A percentile compares a stretch with the other conserved stretches of the same genome.
Conservation (phyloP, 1,139 yeast species). For the Arxiozyma telluris region DNA sequence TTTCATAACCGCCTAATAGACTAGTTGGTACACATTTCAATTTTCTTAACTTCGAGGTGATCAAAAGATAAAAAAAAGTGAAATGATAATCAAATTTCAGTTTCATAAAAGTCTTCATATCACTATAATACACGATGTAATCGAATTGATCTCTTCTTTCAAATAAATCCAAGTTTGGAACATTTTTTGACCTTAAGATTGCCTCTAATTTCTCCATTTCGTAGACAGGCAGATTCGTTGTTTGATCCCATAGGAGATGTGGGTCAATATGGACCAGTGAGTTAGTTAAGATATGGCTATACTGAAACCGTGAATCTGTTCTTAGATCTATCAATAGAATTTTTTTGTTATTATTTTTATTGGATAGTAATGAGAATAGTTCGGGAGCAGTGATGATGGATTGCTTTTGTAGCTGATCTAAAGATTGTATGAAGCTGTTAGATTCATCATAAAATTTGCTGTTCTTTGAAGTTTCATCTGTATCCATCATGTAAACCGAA, state of each 20-base stretch:
- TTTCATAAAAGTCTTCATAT: conserved; percentile 31
- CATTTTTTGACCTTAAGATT: conserved; percentile 23
- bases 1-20: conserved; percentile 29
- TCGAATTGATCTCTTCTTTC: conserved; percentile 42
- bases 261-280: conserved; percentile 58
- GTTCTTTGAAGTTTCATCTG: conserved; percentile 20
- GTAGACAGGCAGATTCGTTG: conserved; percentile 23
- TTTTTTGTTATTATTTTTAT: conserved; percentile 14
- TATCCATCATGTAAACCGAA: conserved; percentile 29
- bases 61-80: conserved; percentile 22
- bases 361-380: conserved; percentile 22
- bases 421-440: conserved; percentile 15
- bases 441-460: conserved; percentile 12
- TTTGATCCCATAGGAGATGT: conserved; percentile 27
- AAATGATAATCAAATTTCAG: conserved; percentile 30
- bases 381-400: conserved; percentile 28
- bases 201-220: conserved; percentile 37
- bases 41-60: conserved; percentile 14
- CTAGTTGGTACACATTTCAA: conserved; percentile 22
- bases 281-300: conserved; percentile 44
- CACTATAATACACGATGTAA: conserved; percentile 46
- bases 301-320: conserved; percentile 38
- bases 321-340: conserved; percentile 50
- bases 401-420: conserved; percentile 24
- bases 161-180: conserved; percentile 30